These are phyloP conservation scores for Botrytis byssoidea DNA, from an alignment of 2,329 filamentous ascomycete genomes.

Conservation along the genomic window DNA sequence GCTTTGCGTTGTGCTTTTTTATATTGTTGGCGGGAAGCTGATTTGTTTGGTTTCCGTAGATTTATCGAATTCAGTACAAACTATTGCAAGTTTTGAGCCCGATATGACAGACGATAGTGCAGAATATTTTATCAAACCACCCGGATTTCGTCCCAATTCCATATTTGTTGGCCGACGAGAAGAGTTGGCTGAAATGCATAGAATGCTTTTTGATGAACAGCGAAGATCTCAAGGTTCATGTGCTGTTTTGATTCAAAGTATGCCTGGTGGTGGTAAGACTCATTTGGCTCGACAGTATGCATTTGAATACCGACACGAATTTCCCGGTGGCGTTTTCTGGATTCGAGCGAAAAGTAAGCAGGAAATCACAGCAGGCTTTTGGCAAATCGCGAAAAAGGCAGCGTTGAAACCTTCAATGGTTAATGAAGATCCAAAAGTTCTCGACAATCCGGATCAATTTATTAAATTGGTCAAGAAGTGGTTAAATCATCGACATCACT, in stretches of 20 bases:
- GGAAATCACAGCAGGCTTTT: conserved; percentile 61
- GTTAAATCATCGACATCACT: conserved; percentile 60
- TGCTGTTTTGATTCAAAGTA: conserved; percentile 62
- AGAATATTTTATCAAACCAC: conserved; percentile 47
- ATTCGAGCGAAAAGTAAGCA: conserved; percentile 59
- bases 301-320: conserved; percentile 57
- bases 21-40: conserved; percentile 34
- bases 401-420: conserved; percentile 42
- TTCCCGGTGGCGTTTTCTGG: conserved; percentile 69
- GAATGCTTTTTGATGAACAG: conserved; percentile 56
- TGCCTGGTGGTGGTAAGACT: conserved; percentile 67
- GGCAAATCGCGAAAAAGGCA: conserved; percentile 62
- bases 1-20: conserved; percentile 16
- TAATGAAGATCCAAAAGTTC: conserved; percentile 37
- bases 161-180: conserved; percentile 60
- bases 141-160: conserved; percentile 61
- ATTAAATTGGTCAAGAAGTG: conserved; percentile 59
- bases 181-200: conserved; percentile 58
- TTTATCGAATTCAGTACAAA: conserved; percentile 29
- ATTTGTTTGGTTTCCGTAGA: conserved; percentile 38
- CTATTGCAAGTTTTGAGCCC: conserved; percentile 31
- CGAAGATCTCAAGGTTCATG: conserved; percentile 57
- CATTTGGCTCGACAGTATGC: conserved; percentile 68
- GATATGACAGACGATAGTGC: conserved; percentile 25
- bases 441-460: conserved; percentile 45